Percentiles rank a stretch among this genome's conserved stretches.
Conservation (phyloP, 1,284 basidiomycete species). For the Rhodofomes roseus region DNA sequence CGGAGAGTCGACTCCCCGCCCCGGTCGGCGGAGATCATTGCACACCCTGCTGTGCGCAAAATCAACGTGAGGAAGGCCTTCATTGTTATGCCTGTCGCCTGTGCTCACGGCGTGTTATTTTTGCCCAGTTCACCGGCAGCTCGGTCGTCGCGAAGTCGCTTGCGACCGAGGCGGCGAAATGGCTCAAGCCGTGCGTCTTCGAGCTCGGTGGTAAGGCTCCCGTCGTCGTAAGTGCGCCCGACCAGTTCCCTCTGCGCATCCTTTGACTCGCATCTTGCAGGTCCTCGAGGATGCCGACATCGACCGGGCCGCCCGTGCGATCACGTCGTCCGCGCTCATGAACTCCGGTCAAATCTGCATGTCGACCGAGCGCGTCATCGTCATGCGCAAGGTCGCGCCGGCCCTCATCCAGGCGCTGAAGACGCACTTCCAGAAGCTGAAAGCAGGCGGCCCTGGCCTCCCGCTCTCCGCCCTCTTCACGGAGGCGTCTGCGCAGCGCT, state of each 20-base stretch:
- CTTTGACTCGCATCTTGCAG: constrained; percentile 19
- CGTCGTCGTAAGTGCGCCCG: constrained; percentile 43
- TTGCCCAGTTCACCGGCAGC: constrained; percentile 15
- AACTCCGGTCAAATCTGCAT: constrained; percentile 70
- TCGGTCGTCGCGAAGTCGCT: constrained; percentile 11
- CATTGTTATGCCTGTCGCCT: background rate
- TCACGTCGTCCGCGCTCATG: constrained; percentile 53
- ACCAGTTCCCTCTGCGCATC: background rate
- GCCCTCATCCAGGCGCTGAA: constrained; percentile 34
- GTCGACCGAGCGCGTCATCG: constrained; percentile 65
- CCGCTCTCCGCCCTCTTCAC: constrained; percentile 44
- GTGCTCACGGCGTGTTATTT: background rate
- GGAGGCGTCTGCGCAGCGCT: constrained; percentile 44
- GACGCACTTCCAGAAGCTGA: constrained; percentile 32
- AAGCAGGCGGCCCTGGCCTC: constrained; percentile 31
- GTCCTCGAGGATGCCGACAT: constrained; percentile 62
- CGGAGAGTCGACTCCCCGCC: constrained; percentile 14
- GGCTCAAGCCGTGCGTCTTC: constrained; percentile 17
- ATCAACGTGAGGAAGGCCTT: constrained; percentile 15
- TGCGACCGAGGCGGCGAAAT: constrained; percentile 13
- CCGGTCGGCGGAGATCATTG: constrained; percentile 19
- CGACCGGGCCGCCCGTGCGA: constrained; percentile 46
- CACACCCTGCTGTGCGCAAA: constrained; percentile 18
- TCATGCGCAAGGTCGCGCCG: constrained; percentile 40
- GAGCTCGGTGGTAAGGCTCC: constrained; percentile 51